These are phyloP conservation scores for Boletus pseudo-olivaceus DNA, from an alignment of 768 basidiomycete genomes.

Conservation along the genomic window DNA sequence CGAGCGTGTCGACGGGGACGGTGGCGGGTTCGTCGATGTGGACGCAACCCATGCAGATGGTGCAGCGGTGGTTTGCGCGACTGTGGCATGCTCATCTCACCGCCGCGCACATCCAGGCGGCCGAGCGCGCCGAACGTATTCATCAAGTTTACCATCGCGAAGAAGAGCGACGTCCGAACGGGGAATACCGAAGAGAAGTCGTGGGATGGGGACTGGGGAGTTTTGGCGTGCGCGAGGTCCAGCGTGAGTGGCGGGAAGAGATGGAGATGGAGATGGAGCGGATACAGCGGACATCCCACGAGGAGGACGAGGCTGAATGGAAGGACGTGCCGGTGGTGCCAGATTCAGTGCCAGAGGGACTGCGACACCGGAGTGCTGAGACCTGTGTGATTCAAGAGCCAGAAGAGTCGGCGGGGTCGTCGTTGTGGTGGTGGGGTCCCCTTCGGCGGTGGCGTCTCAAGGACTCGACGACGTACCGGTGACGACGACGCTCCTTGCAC, in stretches of 20 bases:
- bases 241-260: slow-evolving; percentile 29
- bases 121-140: slow-evolving; percentile 62
- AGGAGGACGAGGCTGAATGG: slow-evolving; percentile 25
- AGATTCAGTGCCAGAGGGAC: not conserved
- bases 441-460: slow-evolving; percentile 69
- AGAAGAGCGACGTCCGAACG: slow-evolving; percentile 16
- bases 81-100: slow-evolving; percentile 67
- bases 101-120: slow-evolving; percentile 68
- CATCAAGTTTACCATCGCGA: slow-evolving; percentile 53
- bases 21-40: not conserved
- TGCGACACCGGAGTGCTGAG: slow-evolving; percentile 10
- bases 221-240: slow-evolving; percentile 46
- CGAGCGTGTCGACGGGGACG: not conserved
- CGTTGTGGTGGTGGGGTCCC: slow-evolving; percentile 82
- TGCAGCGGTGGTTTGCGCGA: slow-evolving; percentile 55
- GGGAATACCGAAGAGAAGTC: slow-evolving; percentile 29
- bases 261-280: not conserved
- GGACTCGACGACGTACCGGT: slow-evolving; percentile 68
- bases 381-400: not conserved
- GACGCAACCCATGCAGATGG: slow-evolving; percentile 23
- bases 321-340: slow-evolving; percentile 4
- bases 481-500: not conserved
- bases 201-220: slow-evolving; percentile 75
- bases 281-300: not conserved
- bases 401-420: slow-evolving; percentile 26